Percentiles rank a stretch among this genome's conserved stretches.
Evolutionary conservation across 2,329 filamentous ascomycete species (phyloP).

Genomic region (Aspergillus sp.): DNA sequence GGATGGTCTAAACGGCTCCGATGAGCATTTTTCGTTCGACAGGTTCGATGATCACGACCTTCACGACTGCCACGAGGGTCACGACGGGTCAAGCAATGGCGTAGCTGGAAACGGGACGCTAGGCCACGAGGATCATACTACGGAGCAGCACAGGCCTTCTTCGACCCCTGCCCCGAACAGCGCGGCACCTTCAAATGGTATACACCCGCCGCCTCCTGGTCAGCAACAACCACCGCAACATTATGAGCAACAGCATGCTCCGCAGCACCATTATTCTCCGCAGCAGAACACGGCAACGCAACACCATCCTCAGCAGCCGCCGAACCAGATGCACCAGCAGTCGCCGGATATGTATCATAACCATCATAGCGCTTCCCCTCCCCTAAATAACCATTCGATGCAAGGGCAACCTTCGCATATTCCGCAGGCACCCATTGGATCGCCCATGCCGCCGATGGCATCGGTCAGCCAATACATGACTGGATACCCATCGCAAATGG

Average conservation of each 20-base stretch:
- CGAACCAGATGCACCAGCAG: conserved; percentile 28
- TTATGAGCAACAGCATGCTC: conserved; percentile 18
- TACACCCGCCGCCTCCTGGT: conserved; percentile 19
- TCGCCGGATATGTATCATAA: conserved; percentile 40
- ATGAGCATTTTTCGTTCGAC: conserved; percentile 23
- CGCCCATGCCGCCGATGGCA: conserved; percentile 58
- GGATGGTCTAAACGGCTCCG: conserved; percentile 20
- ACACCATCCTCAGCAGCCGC: conserved; percentile 39
- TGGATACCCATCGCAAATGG: conserved; percentile 40
- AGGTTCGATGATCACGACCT: conserved; percentile 15
- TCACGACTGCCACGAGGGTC: conserved; percentile 9
- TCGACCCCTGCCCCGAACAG: conserved; percentile 48
- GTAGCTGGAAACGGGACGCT: conserved; percentile 15
- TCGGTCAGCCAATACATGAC: conserved; percentile 61
- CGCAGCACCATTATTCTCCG: conserved; percentile 27
- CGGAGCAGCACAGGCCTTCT: conserved; percentile 33
- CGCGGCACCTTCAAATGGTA: conserved; percentile 51
- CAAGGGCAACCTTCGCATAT: conserved; percentile 39
- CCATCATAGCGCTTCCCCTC: conserved; percentile 24
- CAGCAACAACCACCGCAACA: conserved; percentile 34
- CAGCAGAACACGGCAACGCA: conserved; percentile 28
- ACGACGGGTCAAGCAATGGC: conserved; percentile 10
- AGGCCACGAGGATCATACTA: conserved; percentile 26
- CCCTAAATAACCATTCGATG: conserved; percentile 27
- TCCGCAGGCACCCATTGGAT: conserved; percentile 53